Conservation (phyloP, 495 filamentous ascomycete genomes). For the Pseudoneurospora amorphoporcata region DNA sequence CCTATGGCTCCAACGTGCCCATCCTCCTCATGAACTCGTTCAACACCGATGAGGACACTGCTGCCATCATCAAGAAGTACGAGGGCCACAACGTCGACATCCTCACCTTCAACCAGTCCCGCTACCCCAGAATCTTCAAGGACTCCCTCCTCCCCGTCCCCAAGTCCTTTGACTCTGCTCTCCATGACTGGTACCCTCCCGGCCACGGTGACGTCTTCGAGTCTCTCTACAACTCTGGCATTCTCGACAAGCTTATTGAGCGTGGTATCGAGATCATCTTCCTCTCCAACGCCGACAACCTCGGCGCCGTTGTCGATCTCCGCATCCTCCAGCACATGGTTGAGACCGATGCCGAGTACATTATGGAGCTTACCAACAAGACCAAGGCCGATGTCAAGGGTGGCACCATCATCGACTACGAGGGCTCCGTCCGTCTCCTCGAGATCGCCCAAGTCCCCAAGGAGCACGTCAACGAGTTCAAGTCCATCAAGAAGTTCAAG, state of each 20-base stretch:
- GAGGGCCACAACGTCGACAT: conserved; percentile 99
- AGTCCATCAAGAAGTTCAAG: conserved; percentile 99
- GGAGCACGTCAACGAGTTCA: conserved; percentile 99
- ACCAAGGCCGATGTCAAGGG: conserved; percentile 99
- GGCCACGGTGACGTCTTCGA: conserved; percentile 99
- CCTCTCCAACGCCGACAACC: conserved; percentile 97
- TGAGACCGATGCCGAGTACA: conserved; percentile 89
- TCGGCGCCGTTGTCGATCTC: conserved; percentile 94
- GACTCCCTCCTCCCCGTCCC: conserved; percentile 95
- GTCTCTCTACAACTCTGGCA: conserved; percentile 98
- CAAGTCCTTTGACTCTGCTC: conserved; percentile 76
- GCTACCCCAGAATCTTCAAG: conserved; percentile 94
- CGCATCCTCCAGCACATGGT: conserved; percentile 99
- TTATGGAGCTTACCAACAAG: conserved; percentile 99
- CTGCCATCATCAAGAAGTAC: conserved; percentile 99
- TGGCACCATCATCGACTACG: conserved; percentile 99
- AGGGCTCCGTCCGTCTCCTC: conserved; percentile 87
- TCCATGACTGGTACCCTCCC: conserved; percentile 97
- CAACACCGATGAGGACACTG: conserved; percentile 98
- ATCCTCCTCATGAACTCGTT: conserved; percentile 99
- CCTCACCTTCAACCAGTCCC: conserved; percentile 99
- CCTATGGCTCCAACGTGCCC: conserved; percentile 91
- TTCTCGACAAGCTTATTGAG: conserved; percentile 88
- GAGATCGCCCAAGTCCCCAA: conserved; percentile 99
- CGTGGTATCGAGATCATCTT: conserved; percentile 97